Conservation (phyloP, 192 early-diverging fungal species). For the Haplosporangium gracile region DNA sequence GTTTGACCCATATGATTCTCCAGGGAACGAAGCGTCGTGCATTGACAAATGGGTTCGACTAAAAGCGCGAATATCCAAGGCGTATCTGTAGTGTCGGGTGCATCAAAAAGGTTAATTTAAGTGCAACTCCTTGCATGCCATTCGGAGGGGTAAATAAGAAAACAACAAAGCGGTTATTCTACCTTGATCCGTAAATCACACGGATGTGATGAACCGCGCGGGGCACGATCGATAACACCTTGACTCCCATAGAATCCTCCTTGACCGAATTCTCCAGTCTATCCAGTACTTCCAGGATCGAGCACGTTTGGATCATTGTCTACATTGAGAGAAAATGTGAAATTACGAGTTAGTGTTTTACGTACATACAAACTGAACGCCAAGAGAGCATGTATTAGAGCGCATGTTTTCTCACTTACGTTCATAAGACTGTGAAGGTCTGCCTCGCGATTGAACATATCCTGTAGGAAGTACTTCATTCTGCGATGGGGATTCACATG, state of each 20-base stretch:
- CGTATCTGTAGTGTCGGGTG: constrained; percentile 25
- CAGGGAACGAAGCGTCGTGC: constrained; percentile 41
- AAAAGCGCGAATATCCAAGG: constrained; percentile 42
- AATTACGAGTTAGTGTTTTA: background rate
- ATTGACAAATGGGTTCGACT: constrained; percentile 47
- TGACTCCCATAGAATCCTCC: constrained; percentile 42
- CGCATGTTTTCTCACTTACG: constrained; percentile 14
- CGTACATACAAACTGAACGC: background rate
- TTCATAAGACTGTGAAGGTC: constrained; percentile 51
- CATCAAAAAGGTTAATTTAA: background rate
- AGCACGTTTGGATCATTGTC: constrained; percentile 39
- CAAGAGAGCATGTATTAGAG: background rate
- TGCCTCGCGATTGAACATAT: constrained; percentile 49
- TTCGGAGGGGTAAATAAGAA: too few relatives aligned
- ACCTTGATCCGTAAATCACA: constrained; percentile 50
- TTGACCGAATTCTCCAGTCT: constrained; percentile 45
- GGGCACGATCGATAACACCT: constrained; percentile 39
- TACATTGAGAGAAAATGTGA: constrained; percentile 9
- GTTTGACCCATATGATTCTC: constrained; percentile 32
- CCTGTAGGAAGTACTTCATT: constrained; percentile 49
- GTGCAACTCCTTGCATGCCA: too few relatives aligned
- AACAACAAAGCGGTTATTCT: background rate
- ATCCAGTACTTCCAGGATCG: constrained; percentile 43
- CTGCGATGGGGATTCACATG: constrained; percentile 41
- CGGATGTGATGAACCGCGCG: constrained; percentile 49